Evolutionary conservation across 2,329 filamentous ascomycete genomes (phyloP).

Genomic region (Aspergillus tanneri): DNA sequence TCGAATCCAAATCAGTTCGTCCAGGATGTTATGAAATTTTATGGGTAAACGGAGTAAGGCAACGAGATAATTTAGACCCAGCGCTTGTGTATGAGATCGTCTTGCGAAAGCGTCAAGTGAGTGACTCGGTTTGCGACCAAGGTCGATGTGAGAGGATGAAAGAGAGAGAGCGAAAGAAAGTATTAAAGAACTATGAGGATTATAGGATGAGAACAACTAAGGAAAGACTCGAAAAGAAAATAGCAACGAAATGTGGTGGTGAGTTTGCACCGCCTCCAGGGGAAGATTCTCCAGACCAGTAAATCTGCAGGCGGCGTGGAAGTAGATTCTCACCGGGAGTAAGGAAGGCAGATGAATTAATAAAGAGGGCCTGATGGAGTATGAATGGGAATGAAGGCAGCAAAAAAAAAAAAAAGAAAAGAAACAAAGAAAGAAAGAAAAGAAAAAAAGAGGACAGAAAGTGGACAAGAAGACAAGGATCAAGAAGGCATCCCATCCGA

Average conservation of each 20-base stretch:
- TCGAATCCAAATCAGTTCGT: background rate
- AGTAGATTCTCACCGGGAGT: constrained; percentile 1
- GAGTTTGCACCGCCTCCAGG: constrained; percentile 7
- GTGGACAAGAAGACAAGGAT: too few species aligned
- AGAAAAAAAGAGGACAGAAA: constrained; percentile 1
- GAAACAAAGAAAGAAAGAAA: background rate
- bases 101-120: too few species aligned
- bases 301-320: background rate
- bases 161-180: too few species aligned
- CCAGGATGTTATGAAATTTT: too few species aligned
- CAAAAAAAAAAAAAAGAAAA: background rate
- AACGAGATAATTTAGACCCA: too few species aligned
- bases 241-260: background rate
- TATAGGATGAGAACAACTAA: background rate
- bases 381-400: too few species aligned
- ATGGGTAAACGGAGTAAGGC: too few species aligned
- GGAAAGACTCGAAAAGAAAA: background rate
- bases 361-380: too few species aligned
- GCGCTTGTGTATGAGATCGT: too few species aligned
- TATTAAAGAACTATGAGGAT: background rate
- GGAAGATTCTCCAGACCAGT: background rate
- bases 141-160: too few species aligned
- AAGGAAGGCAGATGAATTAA: background rate
- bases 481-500: background rate
- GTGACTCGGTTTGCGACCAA: too few species aligned